Base-by-base conservation (phyloP, 1,139 yeast species). In the Debaryomycetaceae sp. region DNA sequence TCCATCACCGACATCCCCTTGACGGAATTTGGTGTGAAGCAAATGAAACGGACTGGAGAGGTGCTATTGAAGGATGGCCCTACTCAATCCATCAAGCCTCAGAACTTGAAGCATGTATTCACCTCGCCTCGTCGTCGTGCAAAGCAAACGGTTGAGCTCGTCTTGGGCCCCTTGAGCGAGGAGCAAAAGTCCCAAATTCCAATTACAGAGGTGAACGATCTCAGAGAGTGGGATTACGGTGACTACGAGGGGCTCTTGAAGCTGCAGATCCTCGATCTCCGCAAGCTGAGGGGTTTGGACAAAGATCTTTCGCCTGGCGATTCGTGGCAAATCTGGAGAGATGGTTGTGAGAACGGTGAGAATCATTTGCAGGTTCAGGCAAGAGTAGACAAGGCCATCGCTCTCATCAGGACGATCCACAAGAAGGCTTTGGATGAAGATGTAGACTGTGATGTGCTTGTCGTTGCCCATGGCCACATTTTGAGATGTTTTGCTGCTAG, bases 191-290 rank as follows among this genome's bases (percentile, higher is more conserved):
- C 72, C 17, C 58, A 67, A 14, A 72, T 83, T 44, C 68, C 72
- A 3, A 57, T 78, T 36, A 64, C 68, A 39, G 79, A 79, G 17
- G 91, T 86, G 50, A 81, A 86, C 42, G 85, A 85, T 55, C 66
- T 89, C 42, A 76, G 95, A 52, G 98, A 91, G 67, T 91, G 98
- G 97, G 95, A 88, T 54, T 91, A 91, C 59, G 98, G 98, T 54
- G 95, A 87, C 57, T 91, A 91, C 63, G 98, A 91, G 69, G 98
- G 98, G 5, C 65, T 84, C 55, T 64, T 75, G 45, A 86, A 96
- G 1, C 65, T 69, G 11, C 81, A 90, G 54, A 90, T 91, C 60
- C 69, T 76, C 37, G 75, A 70, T 8, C 62, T 80, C 52, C 78
- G 97, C 56, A 68, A 69, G 39, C 60, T 67, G 17, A 74, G 85